Base-by-base conservation (phyloP, 2,329 filamentous ascomycete genomes). In the Orbilia brochopaga region DNA sequence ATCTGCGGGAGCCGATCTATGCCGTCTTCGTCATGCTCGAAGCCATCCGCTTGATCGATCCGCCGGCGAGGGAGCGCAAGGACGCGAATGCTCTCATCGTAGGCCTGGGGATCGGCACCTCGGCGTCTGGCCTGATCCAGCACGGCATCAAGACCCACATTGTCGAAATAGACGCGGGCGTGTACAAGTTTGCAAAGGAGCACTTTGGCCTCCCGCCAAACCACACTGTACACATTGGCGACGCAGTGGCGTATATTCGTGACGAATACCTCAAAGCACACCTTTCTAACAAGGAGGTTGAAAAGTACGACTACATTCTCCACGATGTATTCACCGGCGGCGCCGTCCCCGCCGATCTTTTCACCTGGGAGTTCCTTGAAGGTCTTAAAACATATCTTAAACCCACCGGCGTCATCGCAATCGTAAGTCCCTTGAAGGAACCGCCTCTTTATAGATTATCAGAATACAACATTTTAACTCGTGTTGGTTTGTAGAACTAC, bases 241-340 rank as follows among this genome's bases (percentile, higher is more conserved):
- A 99, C 76, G 94, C 94, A 0, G 86, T 92, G 1, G 80, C 81
- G n/a, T 96, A 85, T 77, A 84, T 88, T 6, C 76, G 81, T 11
- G 77, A 79, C 10, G 80, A 87, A 79, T 84, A 86, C 17, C 79
- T 82, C 51, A 77, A 80, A 58, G 78, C 83, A 53, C 81, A 81
- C 61, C 77, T 80, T 56, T 75, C 80, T 27, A 44, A 50, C n/a
- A 51, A 65, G 13, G 17, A 65, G 30, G 76, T 81, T 64, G 78
- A 80, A 6, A 79, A 77, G 51, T 99, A 89, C 79, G 89, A 97
- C 81, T 97, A 96, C 81, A 94, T 99, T 77, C 85, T 99, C 60
- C 94, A 99, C 79, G 94, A 99, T 76, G 94, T 99, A 23, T 99
- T 99, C 79, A 99, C 94, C 0, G 94, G 94, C 23, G 94, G 94